Evolutionary conservation across 176 grass and related monocot species (phyloP).

Genomic region (Lolium multiflorum): DNA sequence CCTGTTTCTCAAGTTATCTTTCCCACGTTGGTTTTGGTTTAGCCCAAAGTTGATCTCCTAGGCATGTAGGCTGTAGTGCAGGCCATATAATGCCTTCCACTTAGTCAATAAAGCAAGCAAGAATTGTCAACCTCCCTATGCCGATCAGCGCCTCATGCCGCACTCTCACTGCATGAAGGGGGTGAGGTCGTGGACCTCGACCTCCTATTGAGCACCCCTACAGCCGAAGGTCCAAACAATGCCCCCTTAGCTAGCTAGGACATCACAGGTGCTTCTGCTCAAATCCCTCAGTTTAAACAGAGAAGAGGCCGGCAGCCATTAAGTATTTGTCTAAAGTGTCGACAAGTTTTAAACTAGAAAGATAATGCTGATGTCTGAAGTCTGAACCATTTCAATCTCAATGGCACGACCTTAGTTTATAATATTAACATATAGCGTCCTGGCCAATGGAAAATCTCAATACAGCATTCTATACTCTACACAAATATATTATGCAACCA

Average conservation of each 20-base stretch:
- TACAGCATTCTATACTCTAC: constrained; percentile 19
- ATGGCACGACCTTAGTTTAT: not conserved
- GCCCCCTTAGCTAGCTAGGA: not conserved
- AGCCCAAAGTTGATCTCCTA: constrained; percentile 5
- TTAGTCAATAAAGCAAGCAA: constrained; percentile 1
- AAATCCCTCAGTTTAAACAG: constrained; percentile 9
- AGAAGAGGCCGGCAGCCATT: constrained; percentile 1
- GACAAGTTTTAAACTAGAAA: constrained; percentile 29
- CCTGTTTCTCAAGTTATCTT: constrained; percentile 16
- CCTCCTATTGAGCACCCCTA: too few relatives aligned
- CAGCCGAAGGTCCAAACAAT: not conserved
- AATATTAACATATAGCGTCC: constrained; percentile 1
- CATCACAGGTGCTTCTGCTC: not conserved
- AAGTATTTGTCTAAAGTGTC: not conserved
- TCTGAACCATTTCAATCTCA: not conserved
- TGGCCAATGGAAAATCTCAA: not conserved
- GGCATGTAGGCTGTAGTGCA: not conserved
- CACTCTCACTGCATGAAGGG: not conserved
- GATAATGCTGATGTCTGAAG: not conserved
- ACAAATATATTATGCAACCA: constrained; percentile 35
- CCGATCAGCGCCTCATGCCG: not conserved
- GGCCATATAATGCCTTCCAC: not conserved
- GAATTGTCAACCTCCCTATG: constrained; percentile 2
- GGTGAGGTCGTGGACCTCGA: not conserved
- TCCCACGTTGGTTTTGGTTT: constrained; percentile 6